Evolutionary conservation across 2,329 filamentous ascomycete species (phyloP).

Genomic region (Botrytis aclada): DNA sequence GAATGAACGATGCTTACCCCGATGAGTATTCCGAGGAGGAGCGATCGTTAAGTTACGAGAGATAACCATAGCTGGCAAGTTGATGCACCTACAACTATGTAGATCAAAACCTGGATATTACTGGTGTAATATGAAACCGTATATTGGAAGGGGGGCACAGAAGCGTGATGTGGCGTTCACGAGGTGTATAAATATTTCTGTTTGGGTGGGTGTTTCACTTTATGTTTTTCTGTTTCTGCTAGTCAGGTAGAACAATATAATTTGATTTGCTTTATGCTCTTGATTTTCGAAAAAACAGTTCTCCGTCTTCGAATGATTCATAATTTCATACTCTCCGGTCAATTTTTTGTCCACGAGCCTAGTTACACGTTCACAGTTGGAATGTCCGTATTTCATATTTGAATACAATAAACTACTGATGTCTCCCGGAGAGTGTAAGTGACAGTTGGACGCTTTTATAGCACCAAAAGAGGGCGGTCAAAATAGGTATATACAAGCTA

Average conservation of each 20-base stretch:
- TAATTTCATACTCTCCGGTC: not conserved
- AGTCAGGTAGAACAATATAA: conserved; percentile 1
- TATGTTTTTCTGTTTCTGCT: not conserved
- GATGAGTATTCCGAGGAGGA: conserved; percentile 5
- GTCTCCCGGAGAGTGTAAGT: not conserved
- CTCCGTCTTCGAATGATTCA: not conserved
- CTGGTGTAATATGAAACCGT: not conserved
- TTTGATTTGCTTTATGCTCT: not conserved
- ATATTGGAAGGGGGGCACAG: not conserved
- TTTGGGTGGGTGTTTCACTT: not conserved
- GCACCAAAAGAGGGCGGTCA: not conserved
- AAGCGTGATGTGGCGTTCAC: not conserved
- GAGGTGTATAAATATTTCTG: not conserved
- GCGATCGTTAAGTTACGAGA: conserved; percentile 1
- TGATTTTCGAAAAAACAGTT: no score
- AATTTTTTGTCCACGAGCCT: not conserved
- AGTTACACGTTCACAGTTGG: not conserved
- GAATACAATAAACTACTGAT: not conserved
- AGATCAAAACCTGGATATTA: not conserved
- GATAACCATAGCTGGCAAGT: not conserved
- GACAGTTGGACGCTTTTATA: not conserved
- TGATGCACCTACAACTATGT: not conserved
- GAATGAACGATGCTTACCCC: not conserved
- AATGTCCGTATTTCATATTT: not conserved
- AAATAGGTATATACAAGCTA: not conserved